Evolutionary conservation across 2,329 filamentous ascomycete genomes (phyloP).

Genomic region (Fusarium scirpi): DNA sequence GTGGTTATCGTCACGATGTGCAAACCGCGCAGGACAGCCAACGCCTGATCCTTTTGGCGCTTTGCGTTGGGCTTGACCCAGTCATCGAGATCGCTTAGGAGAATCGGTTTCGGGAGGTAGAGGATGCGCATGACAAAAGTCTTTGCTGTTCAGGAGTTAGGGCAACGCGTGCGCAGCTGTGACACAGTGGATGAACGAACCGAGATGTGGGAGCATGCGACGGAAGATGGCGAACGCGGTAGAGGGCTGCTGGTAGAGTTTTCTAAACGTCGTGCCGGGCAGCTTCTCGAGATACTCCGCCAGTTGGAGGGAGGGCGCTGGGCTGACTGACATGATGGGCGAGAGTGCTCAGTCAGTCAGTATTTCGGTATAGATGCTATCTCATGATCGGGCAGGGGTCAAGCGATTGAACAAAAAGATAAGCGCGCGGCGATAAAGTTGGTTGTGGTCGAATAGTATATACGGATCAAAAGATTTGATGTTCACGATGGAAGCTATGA

Average conservation of each 20-base stretch:
- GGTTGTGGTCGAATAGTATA: not conserved
- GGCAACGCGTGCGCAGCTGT: not conserved
- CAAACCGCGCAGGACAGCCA: conserved; percentile 84
- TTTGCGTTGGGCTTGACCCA: conserved; percentile 80
- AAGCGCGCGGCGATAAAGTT: rapidly evolving
- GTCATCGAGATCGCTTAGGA: conserved; percentile 81
- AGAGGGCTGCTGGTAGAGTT: conserved; percentile 95
- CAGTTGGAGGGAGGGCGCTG: conserved; percentile 66
- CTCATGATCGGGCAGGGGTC: conserved; percentile 39
- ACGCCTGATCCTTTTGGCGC: conserved; percentile 81
- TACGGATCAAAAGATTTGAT: not conserved
- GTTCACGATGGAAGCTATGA: conserved; percentile 16
- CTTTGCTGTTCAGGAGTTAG: conserved; percentile 72
- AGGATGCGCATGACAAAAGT: conserved; percentile 95
- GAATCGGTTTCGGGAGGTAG: conserved; percentile 86
- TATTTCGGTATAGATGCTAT: conserved; percentile 31
- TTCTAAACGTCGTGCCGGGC: conserved; percentile 87
- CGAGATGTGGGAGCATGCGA: conserved; percentile 93
- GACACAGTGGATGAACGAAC: conserved; percentile 58
- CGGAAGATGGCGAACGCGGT: conserved; percentile 95
- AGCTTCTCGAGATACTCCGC: conserved; percentile 95
- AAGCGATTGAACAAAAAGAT: not conserved
- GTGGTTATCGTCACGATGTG: conserved; percentile 81
- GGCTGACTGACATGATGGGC: conserved; percentile 60
- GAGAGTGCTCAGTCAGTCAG: conserved; percentile 44